phyloP scores from a whole-genome alignment of 2,329 filamentous ascomycete species.

The Xylaria sp. region DNA sequence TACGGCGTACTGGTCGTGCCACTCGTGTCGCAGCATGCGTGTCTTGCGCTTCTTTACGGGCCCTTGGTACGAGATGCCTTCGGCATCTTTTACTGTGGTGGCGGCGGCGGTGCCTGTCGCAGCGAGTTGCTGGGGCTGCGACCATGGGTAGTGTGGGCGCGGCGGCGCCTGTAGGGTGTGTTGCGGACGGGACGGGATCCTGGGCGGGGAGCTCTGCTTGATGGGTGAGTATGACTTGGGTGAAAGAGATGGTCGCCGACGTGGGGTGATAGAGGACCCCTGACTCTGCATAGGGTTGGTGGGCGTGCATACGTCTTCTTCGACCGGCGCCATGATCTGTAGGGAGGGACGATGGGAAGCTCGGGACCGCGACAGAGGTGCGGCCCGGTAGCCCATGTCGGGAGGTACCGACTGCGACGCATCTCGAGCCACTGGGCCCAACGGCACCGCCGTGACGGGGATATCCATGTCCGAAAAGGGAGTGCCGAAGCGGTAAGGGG shows the following conservation, averaged over 20 bases:
- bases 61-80: conserved; percentile 77
- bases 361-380: conserved; percentile 56
- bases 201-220: conserved; percentile 49
- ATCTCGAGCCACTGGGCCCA: conserved; percentile 80
- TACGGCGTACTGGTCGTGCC: conserved; percentile 91
- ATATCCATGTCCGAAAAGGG: conserved; percentile 93
- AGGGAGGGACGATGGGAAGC: conserved; percentile 75
- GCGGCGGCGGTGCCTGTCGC: conserved; percentile 45
- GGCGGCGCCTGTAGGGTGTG: conserved; percentile 63
- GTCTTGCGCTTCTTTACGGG: conserved; percentile 96
- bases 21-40: conserved; percentile 88
- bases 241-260: conserved; percentile 53
- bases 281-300: conserved; percentile 46
- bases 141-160: conserved; percentile 67
- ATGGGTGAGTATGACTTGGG: conserved; percentile 46
- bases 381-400: conserved; percentile 81
- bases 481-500: conserved; percentile 81
- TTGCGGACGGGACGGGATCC: conserved; percentile 48
- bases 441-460: conserved; percentile 77
- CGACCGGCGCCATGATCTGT: conserved; percentile 73
- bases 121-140: conserved; percentile 53
- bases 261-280: conserved; percentile 47
- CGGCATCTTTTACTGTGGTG: conserved; percentile 52
- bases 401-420: conserved; percentile 91
- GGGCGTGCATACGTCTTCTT: conserved; percentile 67